Base-by-base conservation (phyloP, 2,329 filamentous ascomycete genomes). In the Trematosphaeria pertusa region DNA sequence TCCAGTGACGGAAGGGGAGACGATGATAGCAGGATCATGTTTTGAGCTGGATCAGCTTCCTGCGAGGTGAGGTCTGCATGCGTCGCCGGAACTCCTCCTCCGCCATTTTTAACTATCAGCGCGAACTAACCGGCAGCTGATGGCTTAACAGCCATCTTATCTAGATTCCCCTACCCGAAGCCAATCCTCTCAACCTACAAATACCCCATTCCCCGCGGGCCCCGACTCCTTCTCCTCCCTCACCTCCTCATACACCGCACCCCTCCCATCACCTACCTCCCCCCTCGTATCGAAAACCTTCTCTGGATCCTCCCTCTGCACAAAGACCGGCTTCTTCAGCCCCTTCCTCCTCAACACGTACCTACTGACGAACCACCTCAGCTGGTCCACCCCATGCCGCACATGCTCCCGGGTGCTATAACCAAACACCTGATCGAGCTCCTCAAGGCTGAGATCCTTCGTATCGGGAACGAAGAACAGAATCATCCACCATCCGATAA, bases 391-490 rank as follows among this genome's bases (percentile, higher is more conserved):
- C 4, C 55, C 55, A 43, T 56, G 43, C 8, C 24, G 28, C 37
- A 48, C 37, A 39, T 59, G 50, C 8, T 54, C 50, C 20, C 24
- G 37, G 9, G 53, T 59, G 2, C 15, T 15, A 17, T 43, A 54
- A 34, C 32, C 38, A 41, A 62, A 62, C 6, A 59, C 52, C 21
- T 54, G 43, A 31, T 60, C 57, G 4, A 60, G 50, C 22, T 57
- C 37, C 38, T 60, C 57, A 12, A 60, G 50, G 3, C 42, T 56
- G 7, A 56, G 26, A 30, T 54, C 52, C 33, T 57, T 58, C 6
- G 57, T 60, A 28, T 60, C 57, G 8, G 55, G 57, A 6, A 60
- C 55, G 21, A 61, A 54, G 21, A 55, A 42, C 4, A 53, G 18
- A 24, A 54, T 47, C 48, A 54, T 50, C 39, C 40, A 54, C 46